Base-by-base conservation (phyloP, 441 rosid genomes). In the Populus hybrid region DNA sequence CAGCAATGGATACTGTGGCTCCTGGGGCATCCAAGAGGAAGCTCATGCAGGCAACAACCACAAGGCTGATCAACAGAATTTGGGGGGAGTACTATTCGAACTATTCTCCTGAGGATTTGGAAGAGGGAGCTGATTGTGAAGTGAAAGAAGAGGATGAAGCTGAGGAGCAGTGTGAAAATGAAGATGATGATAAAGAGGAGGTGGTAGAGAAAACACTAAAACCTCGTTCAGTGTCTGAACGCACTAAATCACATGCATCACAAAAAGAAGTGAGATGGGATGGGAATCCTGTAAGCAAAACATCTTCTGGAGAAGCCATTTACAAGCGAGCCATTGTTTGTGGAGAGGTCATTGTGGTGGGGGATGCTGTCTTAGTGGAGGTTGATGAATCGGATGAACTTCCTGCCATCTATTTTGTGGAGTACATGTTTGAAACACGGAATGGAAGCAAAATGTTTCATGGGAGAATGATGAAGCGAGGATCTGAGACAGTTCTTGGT, bases 21-120 rank as follows among this genome's bases (percentile, higher is more conserved):
- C 85, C 88, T 73, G 74, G 80, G 24, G 77, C 67, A 68, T 92
- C 96, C 40, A 92, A 84, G 78, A 89, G 88, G 79, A 88, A 90
- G 73, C 95, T 81, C 23, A 93, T 93, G 97, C 93, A 83, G 77
- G 97, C 97, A 9, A 93, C 99, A 34, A 89, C 98, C 70, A 95
- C 97, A 42, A 85, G 85, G 77, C 79, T 93, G 34, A 87, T 95
- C 78, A 92, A 91, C 80, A 89, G 92, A 78, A 87, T 93, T 35
- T 95, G 99, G 99, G 97, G 94, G 0, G 95, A 92, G 72, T 91
- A 80, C 83, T 95, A 89, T 82, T 91, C 95, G 12, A 89, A 87
- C 78, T 87, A 90, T 85, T 80, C 81, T 20, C 93, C 92, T 10
- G 97, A 95, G 76, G 90, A 87, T 76, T 16, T 82, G 70, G 77